A percentile compares a stretch with the other conserved stretches of the same genome.
Conservation (phyloP, 768 basidiomycete genomes). For the Dentipellis fragilis region DNA sequence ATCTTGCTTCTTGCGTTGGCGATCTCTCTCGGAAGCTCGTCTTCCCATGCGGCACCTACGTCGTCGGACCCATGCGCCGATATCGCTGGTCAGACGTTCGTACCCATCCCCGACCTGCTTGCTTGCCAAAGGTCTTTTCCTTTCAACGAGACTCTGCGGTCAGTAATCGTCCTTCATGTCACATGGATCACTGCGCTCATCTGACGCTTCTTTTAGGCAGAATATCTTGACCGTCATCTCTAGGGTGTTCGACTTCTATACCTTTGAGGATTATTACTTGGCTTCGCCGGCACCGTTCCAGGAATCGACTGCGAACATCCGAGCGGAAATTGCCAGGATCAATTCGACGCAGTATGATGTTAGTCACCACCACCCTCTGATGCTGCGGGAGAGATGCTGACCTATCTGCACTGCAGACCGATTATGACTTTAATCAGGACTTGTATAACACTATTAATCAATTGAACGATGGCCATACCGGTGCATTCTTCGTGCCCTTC, state of each 20-base stretch:
- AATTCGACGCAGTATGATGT: constrained; percentile 39
- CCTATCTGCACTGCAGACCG: constrained; percentile 32
- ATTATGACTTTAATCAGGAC: constrained; percentile 55
- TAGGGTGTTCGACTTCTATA: constrained; percentile 28
- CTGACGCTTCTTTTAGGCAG: constrained; percentile 14
- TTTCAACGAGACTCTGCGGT: constrained; percentile 24
- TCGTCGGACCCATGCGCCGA: constrained; percentile 23
- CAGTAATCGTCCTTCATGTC: neutral
- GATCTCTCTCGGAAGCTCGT: no score
- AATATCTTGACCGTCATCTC: constrained; percentile 26
- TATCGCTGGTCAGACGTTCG: constrained; percentile 31
- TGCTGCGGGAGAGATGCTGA: neutral
- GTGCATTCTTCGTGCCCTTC: constrained; percentile 22
- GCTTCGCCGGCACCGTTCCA: constrained; percentile 27
- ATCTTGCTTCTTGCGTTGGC: no score
- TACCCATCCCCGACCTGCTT: constrained; percentile 41
- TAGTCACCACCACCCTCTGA: neutral
- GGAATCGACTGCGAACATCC: constrained; percentile 44
- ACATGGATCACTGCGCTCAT: neutral
- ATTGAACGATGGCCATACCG: constrained; percentile 59
- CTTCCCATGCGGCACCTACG: neutral
- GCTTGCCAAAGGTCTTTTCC: constrained; percentile 29
- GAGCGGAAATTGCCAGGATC: constrained; percentile 36
- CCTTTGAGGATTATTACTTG: constrained; percentile 29
- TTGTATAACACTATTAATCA: constrained; percentile 44